Conservation (phyloP, 208 protist genomes). For the Crithidia brevicula region DNA sequence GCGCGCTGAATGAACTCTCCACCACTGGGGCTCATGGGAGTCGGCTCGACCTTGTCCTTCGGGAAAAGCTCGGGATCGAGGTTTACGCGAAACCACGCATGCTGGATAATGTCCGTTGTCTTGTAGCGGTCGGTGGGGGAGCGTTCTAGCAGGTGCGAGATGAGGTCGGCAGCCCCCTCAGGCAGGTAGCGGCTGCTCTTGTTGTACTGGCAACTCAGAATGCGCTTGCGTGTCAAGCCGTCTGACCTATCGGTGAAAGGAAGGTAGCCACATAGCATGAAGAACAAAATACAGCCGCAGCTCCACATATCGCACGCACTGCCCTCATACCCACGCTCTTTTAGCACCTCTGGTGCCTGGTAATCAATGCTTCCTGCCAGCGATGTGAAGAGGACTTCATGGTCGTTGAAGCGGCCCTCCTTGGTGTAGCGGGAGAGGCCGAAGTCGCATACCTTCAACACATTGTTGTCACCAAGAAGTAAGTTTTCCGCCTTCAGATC, state of each 20-base stretch:
- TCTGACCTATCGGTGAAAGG: conserved; percentile 95
- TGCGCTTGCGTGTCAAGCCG: conserved; percentile 85
- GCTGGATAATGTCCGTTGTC: conserved; percentile 72
- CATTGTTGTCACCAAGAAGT: conserved; percentile 80
- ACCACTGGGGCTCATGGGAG: conserved; percentile 38
- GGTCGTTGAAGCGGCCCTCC: conserved; percentile 65
- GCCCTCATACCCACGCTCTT: conserved; percentile 93
- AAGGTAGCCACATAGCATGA: conserved; percentile 97
- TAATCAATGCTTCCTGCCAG: conserved; percentile 91
- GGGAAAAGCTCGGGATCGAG: conserved; percentile 73
- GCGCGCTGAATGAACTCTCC: conserved; percentile 75
- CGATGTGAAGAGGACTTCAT: conserved; percentile 77
- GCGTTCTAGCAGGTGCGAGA: conserved; percentile 73
- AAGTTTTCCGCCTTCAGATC: conserved; percentile 95
- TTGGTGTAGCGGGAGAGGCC: conserved; percentile 92
- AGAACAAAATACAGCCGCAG: conserved; percentile 98
- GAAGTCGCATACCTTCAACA: conserved; percentile 92
- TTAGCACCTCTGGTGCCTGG: conserved; percentile 90
- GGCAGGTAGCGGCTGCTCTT: conserved; percentile 77
- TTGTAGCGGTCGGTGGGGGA: conserved; percentile 67
- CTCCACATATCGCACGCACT: conserved; percentile 97
- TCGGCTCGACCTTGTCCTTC: conserved; percentile 31
- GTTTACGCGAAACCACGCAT: conserved; percentile 86
- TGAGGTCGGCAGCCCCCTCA: conserved; percentile 70
- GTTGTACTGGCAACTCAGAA: conserved; percentile 89